Conservation (phyloP, 1,284 basidiomycete species). For the Irpex sp. region DNA sequence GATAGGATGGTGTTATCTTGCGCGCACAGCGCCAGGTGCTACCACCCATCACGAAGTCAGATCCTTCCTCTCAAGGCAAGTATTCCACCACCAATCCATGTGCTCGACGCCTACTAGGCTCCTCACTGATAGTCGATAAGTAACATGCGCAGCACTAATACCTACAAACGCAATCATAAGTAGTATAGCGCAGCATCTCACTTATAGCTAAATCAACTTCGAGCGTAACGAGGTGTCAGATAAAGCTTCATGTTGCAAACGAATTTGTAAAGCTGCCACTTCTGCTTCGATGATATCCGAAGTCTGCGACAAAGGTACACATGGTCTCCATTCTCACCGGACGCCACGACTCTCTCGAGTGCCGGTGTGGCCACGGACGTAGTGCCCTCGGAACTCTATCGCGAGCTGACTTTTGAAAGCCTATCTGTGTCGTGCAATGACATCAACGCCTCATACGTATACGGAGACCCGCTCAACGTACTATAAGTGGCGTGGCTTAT, state of each 20-base stretch:
- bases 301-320: background rate
- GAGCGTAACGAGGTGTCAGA: background rate
- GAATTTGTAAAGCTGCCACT: background rate
- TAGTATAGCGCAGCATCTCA: background rate
- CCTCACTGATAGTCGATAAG: background rate
- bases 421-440: background rate
- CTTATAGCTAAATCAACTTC: background rate
- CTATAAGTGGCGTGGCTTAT: background rate
- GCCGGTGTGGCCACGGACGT: background rate
- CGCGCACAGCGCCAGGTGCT: background rate
- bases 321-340: background rate
- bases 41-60: background rate
- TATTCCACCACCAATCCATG: constrained; percentile 1
- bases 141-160: background rate
- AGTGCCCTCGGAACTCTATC: background rate
- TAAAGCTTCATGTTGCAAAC: background rate
- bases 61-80: background rate
- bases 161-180: background rate
- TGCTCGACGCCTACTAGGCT: background rate
- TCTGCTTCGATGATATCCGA: background rate
- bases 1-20: background rate
- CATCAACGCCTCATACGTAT: background rate
- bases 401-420: background rate
- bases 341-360: background rate
- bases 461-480: background rate